phyloP scores from a whole-genome alignment of 2,329 filamentous ascomycete genomes.

The Lachnellula subtilissima region DNA sequence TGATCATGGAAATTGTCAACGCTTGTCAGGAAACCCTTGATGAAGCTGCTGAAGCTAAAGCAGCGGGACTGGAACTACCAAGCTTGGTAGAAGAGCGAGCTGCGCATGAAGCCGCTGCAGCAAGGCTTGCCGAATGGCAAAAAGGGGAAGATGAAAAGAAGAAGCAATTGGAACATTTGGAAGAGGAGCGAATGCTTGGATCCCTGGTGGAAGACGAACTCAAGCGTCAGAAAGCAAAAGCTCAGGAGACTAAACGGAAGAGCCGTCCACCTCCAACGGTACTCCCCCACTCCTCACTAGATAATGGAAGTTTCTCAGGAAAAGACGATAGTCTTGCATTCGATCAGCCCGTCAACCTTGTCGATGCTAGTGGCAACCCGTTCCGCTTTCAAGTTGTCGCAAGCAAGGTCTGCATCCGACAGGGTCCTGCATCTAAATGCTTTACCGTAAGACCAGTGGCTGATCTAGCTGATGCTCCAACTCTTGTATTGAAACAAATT shows the following conservation, averaged over 20 bases:
- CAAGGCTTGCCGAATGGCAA: slow-evolving; percentile 49
- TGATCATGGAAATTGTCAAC: slow-evolving; percentile 43
- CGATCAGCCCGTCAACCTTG: slow-evolving; percentile 61
- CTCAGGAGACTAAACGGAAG: slow-evolving; percentile 59
- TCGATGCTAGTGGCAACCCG: slow-evolving; percentile 57
- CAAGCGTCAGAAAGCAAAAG: slow-evolving; percentile 59
- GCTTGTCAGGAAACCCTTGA: slow-evolving; percentile 68
- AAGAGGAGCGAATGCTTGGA: slow-evolving; percentile 66
- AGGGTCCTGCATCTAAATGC: slow-evolving; percentile 61
- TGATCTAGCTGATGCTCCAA: slow-evolving; percentile 45
- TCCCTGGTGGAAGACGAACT: slow-evolving; percentile 70
- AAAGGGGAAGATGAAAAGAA: slow-evolving; percentile 42
- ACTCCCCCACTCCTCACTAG: slow-evolving; percentile 22
- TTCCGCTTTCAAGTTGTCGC: slow-evolving; percentile 67
- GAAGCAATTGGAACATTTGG: slow-evolving; percentile 51
- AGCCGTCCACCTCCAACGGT: slow-evolving; percentile 38
- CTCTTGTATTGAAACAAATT: slow-evolving; percentile 68
- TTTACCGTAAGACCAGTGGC: slow-evolving; percentile 69
- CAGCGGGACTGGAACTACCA: slow-evolving; percentile 69
- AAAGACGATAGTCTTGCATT: slow-evolving; percentile 50
- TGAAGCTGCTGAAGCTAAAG: slow-evolving; percentile 74
- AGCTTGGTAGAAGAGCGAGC: slow-evolving; percentile 87
- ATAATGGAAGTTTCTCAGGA: slow-evolving; percentile 24
- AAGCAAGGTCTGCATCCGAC: slow-evolving; percentile 61
- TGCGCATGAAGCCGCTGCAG: slow-evolving; percentile 69